Base-by-base conservation (phyloP, 345 rosid species). In the Lenwebbia sp. region DNA sequence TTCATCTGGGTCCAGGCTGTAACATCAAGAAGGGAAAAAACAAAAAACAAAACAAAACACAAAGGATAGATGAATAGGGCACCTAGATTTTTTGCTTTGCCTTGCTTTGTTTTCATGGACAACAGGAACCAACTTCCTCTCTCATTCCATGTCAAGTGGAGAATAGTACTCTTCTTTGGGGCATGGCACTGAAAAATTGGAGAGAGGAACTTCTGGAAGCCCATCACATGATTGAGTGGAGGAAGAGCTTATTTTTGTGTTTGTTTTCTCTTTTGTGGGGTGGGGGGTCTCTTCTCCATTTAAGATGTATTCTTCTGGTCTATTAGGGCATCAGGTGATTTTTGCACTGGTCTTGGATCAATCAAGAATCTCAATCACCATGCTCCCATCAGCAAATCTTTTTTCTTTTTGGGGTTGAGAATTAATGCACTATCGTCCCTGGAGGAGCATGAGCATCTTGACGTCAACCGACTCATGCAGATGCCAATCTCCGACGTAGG, bases 141-240 rank as follows among this genome's bases (percentile, higher is more conserved):
- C 89, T 70, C 83, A 52, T 85, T 54, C 40, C 41, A 53, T 86
- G 74, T 25, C 84, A 49, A 86, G 57, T 81, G 10, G 81, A 37
- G 26, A 19, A 33, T 37, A 37, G 26, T 70, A 70, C 81, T 37
- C 37, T 70, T 23, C 33, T 37, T 54, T 21, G 28, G 75, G 55
- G 55, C 74, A 54, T 60, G 83, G 83, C 83, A 83, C 87, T 86
- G 88, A 89, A 89, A 88, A 75, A 10, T 25, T 78, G 49, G 83
- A 85, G 81, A 81, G 47, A 70, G 56, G 54, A 33, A 87, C 84
- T 60, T 89, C 65, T 74, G 60, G 83, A 37, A 23, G 81, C 47
- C 47, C 25, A 70, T 33, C 81, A 37, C 33, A 17, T 84, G 56
- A 54, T 19, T 84, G 13, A 83, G 86, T 82, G 89, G 90, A 23